Evolutionary conservation across 2,329 filamentous ascomycete genomes (phyloP), one percentile per base, ranked within the genome.

Genomic region (Rhexocercosporidium sp.): DNA sequence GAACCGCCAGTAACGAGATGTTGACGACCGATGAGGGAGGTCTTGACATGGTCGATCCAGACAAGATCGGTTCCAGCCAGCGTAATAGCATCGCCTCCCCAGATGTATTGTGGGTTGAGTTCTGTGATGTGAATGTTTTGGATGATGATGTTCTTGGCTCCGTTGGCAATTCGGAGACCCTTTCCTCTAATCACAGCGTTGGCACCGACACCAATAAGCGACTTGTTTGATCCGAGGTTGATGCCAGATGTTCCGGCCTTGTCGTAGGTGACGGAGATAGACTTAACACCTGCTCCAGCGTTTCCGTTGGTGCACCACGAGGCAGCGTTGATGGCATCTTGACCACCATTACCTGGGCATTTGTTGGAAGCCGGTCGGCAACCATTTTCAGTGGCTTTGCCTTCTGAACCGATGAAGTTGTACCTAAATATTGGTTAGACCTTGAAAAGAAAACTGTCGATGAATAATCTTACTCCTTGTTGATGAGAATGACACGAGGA

Each of bases 311-410:
- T 66, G 57, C 68, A 70, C 63, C 68, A 70, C 18, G 25, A 37
- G 29, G 68, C 79, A 77, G 88, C 80, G 76, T 89, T 88, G 79
- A 88, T 88, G 65, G 87, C 85, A 56, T 83, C 72, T 80, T 90
- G 87, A 44, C 71, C 71, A 27, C 67, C 68, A 8, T 57, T 49
- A 29, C 68, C 71, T 27, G 66, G 64, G 78, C 88, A 87, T 12
- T 67, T 78, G 2, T 82, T 77, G 12, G 75, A 82, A 29, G 84
- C 86, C 27, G 87, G 87, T 18, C 86, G 83, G 72, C 88, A 90
- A 25, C 87, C 87, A 39, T 47, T 62, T 37, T 69, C 67, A 3
- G 66, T 63, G 11, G 59, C 51, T 3, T 37, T 62, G 64, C 67
- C 63, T 85, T 86, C 74, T 83, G 84, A 71, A 84, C 84, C 51